Evolutionary conservation across 2,329 filamentous ascomycete species (phyloP).

Genomic region (Sporothrix protearum): DNA sequence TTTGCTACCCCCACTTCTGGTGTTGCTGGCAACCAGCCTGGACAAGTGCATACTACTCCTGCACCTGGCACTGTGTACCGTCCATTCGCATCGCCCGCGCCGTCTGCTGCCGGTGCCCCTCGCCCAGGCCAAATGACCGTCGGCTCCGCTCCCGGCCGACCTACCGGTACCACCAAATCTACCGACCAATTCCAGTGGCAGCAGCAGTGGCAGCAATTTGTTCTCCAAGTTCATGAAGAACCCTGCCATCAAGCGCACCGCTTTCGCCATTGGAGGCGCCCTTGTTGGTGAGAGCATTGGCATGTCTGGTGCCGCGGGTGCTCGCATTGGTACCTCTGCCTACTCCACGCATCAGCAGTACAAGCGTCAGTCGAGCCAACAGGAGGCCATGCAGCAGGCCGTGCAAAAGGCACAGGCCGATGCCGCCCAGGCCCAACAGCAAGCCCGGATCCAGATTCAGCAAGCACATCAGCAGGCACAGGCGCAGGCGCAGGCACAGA

Average conservation of each 20-base stretch:
- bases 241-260: conserved; percentile 26
- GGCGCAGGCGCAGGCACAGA: not conserved
- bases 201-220: not conserved
- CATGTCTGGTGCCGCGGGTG: conserved; percentile 20
- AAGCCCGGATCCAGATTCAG: conserved; percentile 15
- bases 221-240: conserved; percentile 28
- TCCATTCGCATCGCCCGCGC: not conserved
- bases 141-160: not conserved
- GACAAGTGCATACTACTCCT: not conserved
- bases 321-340: conserved; percentile 14
- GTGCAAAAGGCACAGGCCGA: conserved; percentile 10
- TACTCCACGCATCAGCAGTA: conserved; percentile 19
- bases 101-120: not conserved
- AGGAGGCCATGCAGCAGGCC: conserved; percentile 4
- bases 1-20: not conserved
- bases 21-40: no score
- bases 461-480: conserved; percentile 1
- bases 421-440: conserved; percentile 4
- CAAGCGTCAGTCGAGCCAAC: conserved; percentile 16
- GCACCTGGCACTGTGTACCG: not conserved
- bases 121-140: conserved; percentile 2
- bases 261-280: conserved; percentile 24
- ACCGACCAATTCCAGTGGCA: not conserved
- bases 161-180: not conserved
- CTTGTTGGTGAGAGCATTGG: conserved; percentile 23